Percentiles rank a stretch among this genome's conserved stretches.
Evolutionary conservation across 2,329 filamentous ascomycete species (phyloP).

Genomic region (Rhynchosporium secalis): DNA sequence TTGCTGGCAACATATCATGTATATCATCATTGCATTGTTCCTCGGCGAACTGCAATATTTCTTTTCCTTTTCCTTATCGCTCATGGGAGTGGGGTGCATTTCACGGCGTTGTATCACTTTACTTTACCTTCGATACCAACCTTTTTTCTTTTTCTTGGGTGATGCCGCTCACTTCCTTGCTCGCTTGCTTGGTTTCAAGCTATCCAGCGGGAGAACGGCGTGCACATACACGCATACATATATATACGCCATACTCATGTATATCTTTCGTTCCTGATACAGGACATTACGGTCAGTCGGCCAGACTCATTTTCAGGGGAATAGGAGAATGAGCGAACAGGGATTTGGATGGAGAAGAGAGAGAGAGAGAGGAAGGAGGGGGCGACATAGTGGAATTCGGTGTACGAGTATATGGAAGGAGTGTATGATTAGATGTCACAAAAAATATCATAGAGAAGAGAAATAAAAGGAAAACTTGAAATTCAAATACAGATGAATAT

Average conservation of each 20-base stretch:
- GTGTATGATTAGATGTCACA: too few relatives aligned
- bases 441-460: too few relatives aligned
- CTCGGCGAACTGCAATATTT: too few relatives aligned
- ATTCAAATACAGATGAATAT: too few relatives aligned
- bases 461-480: too few relatives aligned
- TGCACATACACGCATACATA: neutral
- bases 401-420: too few relatives aligned
- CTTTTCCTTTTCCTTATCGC: too few relatives aligned
- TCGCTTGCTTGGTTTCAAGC: too few relatives aligned
- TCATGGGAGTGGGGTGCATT: neutral
- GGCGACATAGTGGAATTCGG: neutral
- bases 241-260: conserved; percentile 14
- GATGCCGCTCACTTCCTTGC: too few relatives aligned
- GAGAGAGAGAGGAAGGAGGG: neutral
- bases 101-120: conserved; percentile 11
- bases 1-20: neutral
- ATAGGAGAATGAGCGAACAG: neutral
- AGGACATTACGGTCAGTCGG: conserved; percentile 33
- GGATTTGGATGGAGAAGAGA: neutral
- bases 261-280: conserved; percentile 25
- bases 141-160: neutral
- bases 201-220: too few relatives aligned
- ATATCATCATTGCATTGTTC: neutral
- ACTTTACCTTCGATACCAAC: conserved; percentile 29
- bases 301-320: conserved; percentile 12